A percentile compares a stretch with the other conserved stretches of the same genome.
Conservation (phyloP, 768 basidiomycete genomes). For the Tylopilus vinaceipallidus region DNA sequence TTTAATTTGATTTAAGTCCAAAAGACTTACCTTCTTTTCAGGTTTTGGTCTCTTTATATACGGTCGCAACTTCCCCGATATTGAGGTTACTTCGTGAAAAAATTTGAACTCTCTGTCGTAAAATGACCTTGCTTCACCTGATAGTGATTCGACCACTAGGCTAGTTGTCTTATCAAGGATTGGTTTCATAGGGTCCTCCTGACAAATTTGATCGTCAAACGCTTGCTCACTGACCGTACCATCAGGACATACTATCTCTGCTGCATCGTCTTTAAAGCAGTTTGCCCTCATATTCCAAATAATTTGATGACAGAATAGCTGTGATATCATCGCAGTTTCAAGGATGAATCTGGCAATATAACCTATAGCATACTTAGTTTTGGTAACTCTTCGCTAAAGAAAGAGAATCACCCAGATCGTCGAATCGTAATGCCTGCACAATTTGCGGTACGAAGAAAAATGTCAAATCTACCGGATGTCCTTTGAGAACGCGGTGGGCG, state of each 20-base stretch:
- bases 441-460: conserved; percentile 99
- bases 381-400: not conserved
- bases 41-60: conserved; percentile 93
- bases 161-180: conserved; percentile 84
- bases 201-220: conserved; percentile 6
- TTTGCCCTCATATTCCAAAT: conserved; percentile 99
- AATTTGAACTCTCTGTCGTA: conserved; percentile 95
- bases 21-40: conserved; percentile 80
- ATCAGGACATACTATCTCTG: conserved; percentile 62
- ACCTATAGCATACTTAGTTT: conserved; percentile 43
- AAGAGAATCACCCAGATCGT: conserved; percentile 67
- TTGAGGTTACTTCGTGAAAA: conserved; percentile 95
- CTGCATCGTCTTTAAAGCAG: conserved; percentile 87
- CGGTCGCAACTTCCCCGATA: conserved; percentile 96
- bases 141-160: conserved; percentile 77
- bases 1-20: not conserved
- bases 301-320: conserved; percentile 98
- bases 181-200: conserved; percentile 97
- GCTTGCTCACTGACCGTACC: not conserved
- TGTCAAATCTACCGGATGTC: conserved; percentile 90
- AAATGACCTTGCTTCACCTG: conserved; percentile 84
- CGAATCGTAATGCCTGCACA: conserved; percentile 91
- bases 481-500: conserved; percentile 90
- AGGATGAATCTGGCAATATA: conserved; percentile 95
- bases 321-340: conserved; percentile 95